Evolutionary conservation across 1,139 yeast genomes (phyloP).

Genomic region (Geotrichum histeridarum): DNA sequence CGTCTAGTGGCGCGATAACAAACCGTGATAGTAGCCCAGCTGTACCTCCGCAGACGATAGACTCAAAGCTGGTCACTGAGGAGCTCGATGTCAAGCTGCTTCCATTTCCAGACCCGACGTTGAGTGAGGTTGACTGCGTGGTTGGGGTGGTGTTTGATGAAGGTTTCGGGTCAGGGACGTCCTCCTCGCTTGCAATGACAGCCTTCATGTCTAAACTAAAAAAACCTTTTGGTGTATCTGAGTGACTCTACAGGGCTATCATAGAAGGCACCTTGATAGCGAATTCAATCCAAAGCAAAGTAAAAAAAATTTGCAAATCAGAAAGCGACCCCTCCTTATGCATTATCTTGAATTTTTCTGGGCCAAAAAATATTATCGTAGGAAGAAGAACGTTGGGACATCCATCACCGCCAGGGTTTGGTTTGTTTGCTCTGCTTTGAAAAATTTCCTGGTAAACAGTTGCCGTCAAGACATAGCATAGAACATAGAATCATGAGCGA

Average conservation of each 20-base stretch:
- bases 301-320: too few species aligned
- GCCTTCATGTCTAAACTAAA: too few species aligned
- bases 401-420: not conserved
- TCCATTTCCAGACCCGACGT: conserved; percentile 13
- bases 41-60: conserved; percentile 61
- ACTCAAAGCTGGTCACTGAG: conserved; percentile 34
- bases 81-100: conserved; percentile 29
- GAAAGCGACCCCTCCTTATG: too few species aligned
- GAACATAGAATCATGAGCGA: not conserved
- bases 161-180: not conserved
- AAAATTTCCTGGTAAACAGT: not conserved
- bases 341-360: too few species aligned
- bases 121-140: not conserved
- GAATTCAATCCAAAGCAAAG: too few species aligned
- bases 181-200: too few species aligned
- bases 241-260: too few species aligned
- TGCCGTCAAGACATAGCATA: not conserved
- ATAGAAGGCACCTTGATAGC: too few species aligned
- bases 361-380: too few species aligned
- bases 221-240: too few species aligned
- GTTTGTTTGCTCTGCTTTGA: not conserved
- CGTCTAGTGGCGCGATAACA: conserved; percentile 84
- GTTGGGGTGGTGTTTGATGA: not conserved
- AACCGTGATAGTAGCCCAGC: conserved; percentile 55
- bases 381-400: too few species aligned